phyloP scores from a whole-genome alignment of 441 rosid genomes.

The Flueggea neowawraea region DNA sequence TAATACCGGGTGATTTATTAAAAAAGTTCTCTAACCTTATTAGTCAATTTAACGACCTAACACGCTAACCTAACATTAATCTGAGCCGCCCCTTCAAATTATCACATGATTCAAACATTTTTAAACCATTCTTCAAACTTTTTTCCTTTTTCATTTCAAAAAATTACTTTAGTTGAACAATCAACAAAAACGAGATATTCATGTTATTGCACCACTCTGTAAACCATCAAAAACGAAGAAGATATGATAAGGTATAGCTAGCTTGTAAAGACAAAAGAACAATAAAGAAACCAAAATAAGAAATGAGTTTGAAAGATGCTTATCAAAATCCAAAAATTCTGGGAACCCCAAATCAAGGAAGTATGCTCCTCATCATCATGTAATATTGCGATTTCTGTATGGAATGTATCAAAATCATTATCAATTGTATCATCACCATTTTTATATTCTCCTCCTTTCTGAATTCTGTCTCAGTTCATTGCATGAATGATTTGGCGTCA shows the following conservation, averaged over 20 bases:
- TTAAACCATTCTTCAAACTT: too few species aligned
- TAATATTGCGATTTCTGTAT: too few species aligned
- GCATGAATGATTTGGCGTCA: slow-evolving; percentile 11
- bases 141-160: too few species aligned
- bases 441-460: neutral
- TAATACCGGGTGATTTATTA: too few species aligned
- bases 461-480: slow-evolving; percentile 18
- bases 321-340: slow-evolving; percentile 12
- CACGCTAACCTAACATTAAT: too few species aligned
- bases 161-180: too few species aligned
- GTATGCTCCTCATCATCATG: neutral
- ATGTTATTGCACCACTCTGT: too few species aligned
- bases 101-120: too few species aligned
- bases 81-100: too few species aligned
- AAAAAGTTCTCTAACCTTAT: too few species aligned
- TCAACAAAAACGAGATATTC: too few species aligned
- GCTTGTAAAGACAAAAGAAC: neutral
- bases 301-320: neutral
- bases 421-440: neutral
- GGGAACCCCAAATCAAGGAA: slow-evolving; percentile 9
- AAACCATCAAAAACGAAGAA: neutral
- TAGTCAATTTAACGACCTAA: too few species aligned
- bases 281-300: neutral
- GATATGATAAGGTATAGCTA: neutral
- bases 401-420: neutral